Percentiles rank a stretch among this genome's conserved stretches.
These are phyloP conservation scores for Berkeleyomyces rouxiae DNA, from an alignment of 2,329 filamentous ascomycete genomes.

Conservation along the genomic window DNA sequence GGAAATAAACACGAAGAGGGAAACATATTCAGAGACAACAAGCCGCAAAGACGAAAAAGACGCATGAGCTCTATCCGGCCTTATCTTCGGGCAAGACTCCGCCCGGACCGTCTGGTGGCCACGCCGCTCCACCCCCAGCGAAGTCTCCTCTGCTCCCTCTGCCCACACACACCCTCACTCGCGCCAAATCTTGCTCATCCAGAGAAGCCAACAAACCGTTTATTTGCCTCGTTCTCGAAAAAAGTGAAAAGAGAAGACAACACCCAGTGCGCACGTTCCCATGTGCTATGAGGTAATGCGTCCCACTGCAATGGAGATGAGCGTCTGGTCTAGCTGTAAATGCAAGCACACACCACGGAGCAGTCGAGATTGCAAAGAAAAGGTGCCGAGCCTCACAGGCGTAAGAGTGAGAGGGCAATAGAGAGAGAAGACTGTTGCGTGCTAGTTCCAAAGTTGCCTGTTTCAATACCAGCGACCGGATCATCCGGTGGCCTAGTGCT, in stretches of 20 bases:
- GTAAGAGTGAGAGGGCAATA: not conserved
- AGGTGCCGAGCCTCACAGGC: not conserved
- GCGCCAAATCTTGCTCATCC: not conserved
- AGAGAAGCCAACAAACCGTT: not conserved
- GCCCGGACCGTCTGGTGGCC: not conserved
- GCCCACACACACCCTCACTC: not conserved
- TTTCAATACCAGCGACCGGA: not conserved
- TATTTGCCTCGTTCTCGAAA: not conserved
- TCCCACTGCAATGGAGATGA: not conserved
- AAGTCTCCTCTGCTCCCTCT: not conserved
- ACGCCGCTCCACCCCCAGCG: not conserved
- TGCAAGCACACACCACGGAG: not conserved
- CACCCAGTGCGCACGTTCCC: not conserved
- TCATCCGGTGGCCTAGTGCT: not conserved
- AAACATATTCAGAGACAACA: not conserved
- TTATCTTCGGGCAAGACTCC: not conserved
- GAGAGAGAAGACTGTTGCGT: not conserved
- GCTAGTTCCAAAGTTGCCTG: not conserved
- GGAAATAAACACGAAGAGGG: not conserved
- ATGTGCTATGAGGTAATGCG: not conserved
- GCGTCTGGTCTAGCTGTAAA: not conserved
- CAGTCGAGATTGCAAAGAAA: not conserved
- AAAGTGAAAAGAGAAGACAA: not conserved
- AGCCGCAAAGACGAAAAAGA: not conserved
- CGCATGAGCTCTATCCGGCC: constrained; percentile 1